Base-by-base conservation (phyloP, 495 filamentous ascomycete genomes). In the Clavariopsis aquatica region DNA sequence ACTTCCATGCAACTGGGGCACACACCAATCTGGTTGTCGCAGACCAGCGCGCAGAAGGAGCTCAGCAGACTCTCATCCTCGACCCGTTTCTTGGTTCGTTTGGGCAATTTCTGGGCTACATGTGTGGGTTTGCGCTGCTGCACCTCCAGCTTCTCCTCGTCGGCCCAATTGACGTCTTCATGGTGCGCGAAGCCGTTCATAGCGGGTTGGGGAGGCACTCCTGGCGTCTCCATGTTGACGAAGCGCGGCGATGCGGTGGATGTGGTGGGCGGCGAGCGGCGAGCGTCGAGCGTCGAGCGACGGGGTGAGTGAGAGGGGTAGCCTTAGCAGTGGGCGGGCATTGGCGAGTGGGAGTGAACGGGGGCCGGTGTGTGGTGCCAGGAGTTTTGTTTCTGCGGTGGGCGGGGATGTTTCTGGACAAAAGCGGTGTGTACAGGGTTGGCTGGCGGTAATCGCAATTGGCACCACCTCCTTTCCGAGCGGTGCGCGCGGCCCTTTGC, bases 21-120 rank as follows among this genome's bases (percentile, higher is more conserved):
- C 55, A 23, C 66, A 73, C 73, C 73, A 19, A 72, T 65, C 62
- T 75, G 73, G 63, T 75, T 62, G 17, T 75, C 60, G 41, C 69
- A 71, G 19, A 73, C 60, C 51, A 53, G 64, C 8, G 67, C 49
- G 55, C 67, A 72, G 20, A 74, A 46, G 1, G 29, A 53, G 1
- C 60, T 60, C 38, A 62, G 17, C 17, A 74, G 49, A 41, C 60
- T 72, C 36, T 74, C 68, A 20, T 71, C 63, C 45, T 65, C 47
- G 20, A 26, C 22, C 59, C 63, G 63, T 34, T 46, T 52, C 41
- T 38, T 64, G 19, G 29, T 58, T 29, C 38, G 38, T 43, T 43
- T 43, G 38, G 38, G 38, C 38, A 43, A n/a, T 43, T 53, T 53
- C 23, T 28, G 7, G 23, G 51, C 8, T 13, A 17, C 1, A 23